Evolutionary conservation across 2,329 filamentous ascomycete species (phyloP).

Genomic region (Sphaerulina vaccinii): DNA sequence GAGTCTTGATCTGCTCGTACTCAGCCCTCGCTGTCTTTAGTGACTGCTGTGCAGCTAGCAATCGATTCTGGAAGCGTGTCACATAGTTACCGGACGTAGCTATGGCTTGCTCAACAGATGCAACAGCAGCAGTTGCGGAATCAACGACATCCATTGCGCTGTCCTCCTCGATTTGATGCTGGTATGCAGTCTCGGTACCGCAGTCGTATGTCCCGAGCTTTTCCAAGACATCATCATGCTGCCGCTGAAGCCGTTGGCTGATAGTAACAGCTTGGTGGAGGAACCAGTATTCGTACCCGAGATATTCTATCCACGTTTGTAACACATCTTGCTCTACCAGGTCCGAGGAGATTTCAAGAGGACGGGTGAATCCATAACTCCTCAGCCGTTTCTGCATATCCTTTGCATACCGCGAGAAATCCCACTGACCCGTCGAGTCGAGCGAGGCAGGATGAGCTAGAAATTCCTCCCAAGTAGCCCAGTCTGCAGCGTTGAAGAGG

Average conservation of each 20-base stretch:
- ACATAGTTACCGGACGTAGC: neutral
- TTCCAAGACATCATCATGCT: constrained; percentile 3
- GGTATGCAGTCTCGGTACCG: neutral
- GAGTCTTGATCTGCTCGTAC: neutral
- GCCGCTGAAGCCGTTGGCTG: neutral
- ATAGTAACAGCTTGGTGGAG: neutral
- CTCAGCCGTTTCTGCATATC: neutral
- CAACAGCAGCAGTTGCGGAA: neutral
- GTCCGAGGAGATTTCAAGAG: neutral
- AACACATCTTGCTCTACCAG: neutral
- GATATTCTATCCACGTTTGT: constrained; percentile 12
- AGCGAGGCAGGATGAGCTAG: neutral
- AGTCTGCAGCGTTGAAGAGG: neutral
- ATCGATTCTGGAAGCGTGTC: neutral
- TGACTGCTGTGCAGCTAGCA: neutral
- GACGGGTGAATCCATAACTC: constrained; percentile 8
- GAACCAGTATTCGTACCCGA: constrained; percentile 10
- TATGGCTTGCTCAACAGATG: neutral
- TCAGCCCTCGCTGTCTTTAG: neutral
- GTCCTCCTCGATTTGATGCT: neutral
- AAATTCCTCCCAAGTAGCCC: neutral
- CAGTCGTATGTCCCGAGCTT: constrained; percentile 5
- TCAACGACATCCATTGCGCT: neutral
- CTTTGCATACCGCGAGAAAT: neutral
- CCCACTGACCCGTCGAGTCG: neutral